Evolutionary conservation across 345 rosid species (phyloP), one percentile per base, ranked within the genome.

Genomic region (Heritiera fomes): DNA sequence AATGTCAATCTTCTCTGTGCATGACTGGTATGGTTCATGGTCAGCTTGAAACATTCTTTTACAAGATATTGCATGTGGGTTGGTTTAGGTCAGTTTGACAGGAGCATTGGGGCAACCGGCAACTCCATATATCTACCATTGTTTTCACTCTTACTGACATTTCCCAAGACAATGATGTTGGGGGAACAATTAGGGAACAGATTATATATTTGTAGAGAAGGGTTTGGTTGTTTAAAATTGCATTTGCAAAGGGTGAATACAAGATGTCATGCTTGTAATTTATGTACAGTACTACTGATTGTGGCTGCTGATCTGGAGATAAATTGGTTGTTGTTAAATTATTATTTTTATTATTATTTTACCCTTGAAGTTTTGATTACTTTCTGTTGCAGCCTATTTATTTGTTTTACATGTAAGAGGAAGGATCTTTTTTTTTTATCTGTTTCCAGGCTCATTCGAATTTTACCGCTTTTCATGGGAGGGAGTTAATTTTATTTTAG

Each of bases 141-240:
- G 53, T 53, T 75, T 70, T 77, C 23, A 15, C 56, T 76, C 76
- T 81, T 80, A 72, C 79, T 68, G 79, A 75, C 77, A 71, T 59
- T 50, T 79, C 69, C 47, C 65, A 77, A 59, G 53, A 61, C 79
- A 76, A 56, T 46, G 50, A 75, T 50, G 40, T 59, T 53, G 78
- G 78, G 75, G 75, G 47, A 71, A 52, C 38, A 72, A 85, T 77
- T 79, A 84, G 80, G 72, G 77, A 75, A 74, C 62, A 58, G 78
- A 78, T 80, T 71, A 75, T 73, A 75, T 84, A 72, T 76, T 79
- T 85, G 88, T 87, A 82, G 83, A 84, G 84, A 79, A 70, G 66
- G 40, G 47, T 55, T 68, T 50, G 11, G 59, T 43, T 68, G 23
- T 74, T 78, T 58, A 63, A 83, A 69, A 32, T 56, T 69, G 83